A percentile compares a stretch with the other conserved stretches of the same genome.
These are phyloP conservation scores for Musa beccarii DNA, from an alignment of 176 grass and related monocot species.

Conservation along the genomic window DNA sequence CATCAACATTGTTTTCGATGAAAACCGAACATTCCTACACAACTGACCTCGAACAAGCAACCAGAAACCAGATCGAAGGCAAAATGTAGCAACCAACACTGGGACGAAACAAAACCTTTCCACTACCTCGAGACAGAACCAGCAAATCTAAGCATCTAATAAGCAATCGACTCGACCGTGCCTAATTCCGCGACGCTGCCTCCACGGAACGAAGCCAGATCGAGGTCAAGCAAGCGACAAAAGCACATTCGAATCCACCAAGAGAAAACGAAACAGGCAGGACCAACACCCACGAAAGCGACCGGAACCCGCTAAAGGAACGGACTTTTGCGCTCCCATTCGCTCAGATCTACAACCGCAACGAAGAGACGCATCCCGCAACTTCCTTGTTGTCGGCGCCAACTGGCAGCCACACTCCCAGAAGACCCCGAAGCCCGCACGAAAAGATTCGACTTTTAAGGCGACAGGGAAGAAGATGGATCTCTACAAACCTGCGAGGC, in stretches of 20 bases:
- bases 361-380: neutral
- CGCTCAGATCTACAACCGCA: neutral
- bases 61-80: neutral
- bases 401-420: neutral
- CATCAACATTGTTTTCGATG: neutral
- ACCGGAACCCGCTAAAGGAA: neutral
- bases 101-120: neutral
- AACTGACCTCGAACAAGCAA: too few species aligned
- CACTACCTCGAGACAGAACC: neutral
- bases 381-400: neutral
- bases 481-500: too few species aligned
- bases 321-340: neutral
- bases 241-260: neutral
- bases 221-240: neutral
- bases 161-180: neutral
- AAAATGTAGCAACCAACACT: neutral
- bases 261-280: neutral
- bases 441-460: neutral
- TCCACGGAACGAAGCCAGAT: neutral
- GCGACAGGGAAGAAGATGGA: too few species aligned
- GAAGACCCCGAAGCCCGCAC: neutral
- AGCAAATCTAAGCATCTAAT: neutral
- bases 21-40: neutral
- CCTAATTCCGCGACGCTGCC: too few species aligned
- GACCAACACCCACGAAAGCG: slow-evolving; percentile 1